phyloP scores from a whole-genome alignment of 192 early-diverging fungal species.

The Coemansia sp. region DNA sequence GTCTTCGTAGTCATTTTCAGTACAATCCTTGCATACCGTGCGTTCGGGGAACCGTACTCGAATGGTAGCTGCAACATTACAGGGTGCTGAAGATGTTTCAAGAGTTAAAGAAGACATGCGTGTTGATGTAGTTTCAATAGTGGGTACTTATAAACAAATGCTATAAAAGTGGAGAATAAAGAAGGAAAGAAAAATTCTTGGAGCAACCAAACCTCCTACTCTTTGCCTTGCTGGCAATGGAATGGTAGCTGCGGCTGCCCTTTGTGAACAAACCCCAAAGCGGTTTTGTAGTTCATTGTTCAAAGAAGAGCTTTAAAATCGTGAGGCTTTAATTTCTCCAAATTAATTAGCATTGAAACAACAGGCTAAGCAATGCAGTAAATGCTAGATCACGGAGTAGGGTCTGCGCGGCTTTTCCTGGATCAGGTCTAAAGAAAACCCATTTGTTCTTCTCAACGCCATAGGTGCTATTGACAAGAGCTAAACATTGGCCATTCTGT shows the following conservation, averaged over 20 bases:
- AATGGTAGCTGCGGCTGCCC: neutral
- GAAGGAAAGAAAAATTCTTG: neutral
- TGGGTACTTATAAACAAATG: neutral
- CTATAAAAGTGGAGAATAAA: neutral
- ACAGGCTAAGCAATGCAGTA: no score
- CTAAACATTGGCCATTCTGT: no score
- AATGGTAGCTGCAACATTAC: neutral
- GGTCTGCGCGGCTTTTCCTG: no score
- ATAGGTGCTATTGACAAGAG: no score
- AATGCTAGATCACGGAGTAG: no score
- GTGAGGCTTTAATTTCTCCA: no score
- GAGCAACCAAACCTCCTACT: neutral
- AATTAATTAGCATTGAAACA: no score
- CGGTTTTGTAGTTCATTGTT: neutral
- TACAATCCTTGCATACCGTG: neutral
- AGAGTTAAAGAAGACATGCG: neutral
- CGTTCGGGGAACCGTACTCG: neutral
- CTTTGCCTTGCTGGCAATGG: neutral
- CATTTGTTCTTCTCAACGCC: no score
- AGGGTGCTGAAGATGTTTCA: neutral
- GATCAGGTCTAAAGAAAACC: no score
- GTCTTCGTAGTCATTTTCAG: neutral
- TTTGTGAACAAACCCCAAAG: neutral
- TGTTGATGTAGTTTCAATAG: neutral
- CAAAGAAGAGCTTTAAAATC: neutral